Evolutionary conservation across 2,329 filamentous ascomycete genomes (phyloP), one percentile per base, ranked within the genome.

Genomic region (Xylaria sp.): DNA sequence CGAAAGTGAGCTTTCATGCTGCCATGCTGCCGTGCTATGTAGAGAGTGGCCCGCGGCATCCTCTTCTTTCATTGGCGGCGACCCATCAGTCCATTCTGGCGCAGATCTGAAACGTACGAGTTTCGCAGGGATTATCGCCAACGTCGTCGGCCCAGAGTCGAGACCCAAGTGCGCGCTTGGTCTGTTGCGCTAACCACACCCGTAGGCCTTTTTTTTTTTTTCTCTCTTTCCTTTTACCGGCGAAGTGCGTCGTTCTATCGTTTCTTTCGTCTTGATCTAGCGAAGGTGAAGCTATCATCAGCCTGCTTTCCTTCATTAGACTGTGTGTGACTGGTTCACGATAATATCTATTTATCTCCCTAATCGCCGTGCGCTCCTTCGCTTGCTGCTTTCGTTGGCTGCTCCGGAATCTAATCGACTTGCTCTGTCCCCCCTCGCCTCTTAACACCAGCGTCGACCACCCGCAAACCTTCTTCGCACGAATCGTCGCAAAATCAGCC

Each of bases 81-180:
- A 63, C 49, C 44, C 61, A 69, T 69, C 67, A 66, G 66, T 68
- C 69, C 65, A 72, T 64, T 74, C 70, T 76, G 74, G 62, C 64
- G 68, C 77, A 79, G 61, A 52, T 65, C 71, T 80, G 78, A 80
- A 80, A 80, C 78, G 62, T 58, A 53, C 48, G 64, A 67, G 68
- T 71, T 68, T 69, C 64, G 64, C 65, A 64, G 62, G 64, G 63
- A 56, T 63, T 48, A 50, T 54, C 62, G 54, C 61, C 60, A 46
- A 34, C 29, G 5, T 59, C 53, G 56, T 56, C 58, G 56, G 50
- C 52, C 44, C 48, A 49, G 41, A 54, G 43, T 50, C 49, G 52
- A 57, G 59, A 21, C 52, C 29, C 19, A 19, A 48, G 26, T 22
- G 49, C 22, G 46, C 46, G 52, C 52, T 42, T 58, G 51, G 57